phyloP scores from a whole-genome alignment of 495 filamentous ascomycete species.

The Aspergillus affinis region DNA sequence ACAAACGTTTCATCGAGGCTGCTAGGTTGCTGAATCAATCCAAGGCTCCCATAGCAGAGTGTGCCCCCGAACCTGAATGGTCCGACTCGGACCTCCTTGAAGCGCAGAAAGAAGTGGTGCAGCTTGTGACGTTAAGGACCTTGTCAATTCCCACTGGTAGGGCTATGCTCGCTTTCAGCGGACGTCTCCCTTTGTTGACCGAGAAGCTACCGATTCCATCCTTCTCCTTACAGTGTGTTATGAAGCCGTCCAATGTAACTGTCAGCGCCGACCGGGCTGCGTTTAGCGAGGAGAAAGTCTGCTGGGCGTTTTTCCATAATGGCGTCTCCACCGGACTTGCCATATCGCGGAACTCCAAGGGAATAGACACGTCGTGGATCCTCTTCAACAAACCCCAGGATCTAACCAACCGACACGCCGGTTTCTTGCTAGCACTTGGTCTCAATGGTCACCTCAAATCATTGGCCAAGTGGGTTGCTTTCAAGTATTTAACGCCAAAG shows the following conservation, averaged over 20 bases:
- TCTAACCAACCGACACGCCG: slow-evolving; percentile 88
- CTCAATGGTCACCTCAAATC: slow-evolving; percentile 91
- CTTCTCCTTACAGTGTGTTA: slow-evolving; percentile 83
- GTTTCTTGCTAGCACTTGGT: slow-evolving; percentile 88
- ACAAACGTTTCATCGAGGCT: slow-evolving; percentile 82
- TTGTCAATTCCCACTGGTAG: slow-evolving; percentile 83
- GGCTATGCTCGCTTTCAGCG: slow-evolving; percentile 79
- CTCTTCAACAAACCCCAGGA: slow-evolving; percentile 95
- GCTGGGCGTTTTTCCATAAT: slow-evolving; percentile 98
- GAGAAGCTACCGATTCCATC: slow-evolving; percentile 84
- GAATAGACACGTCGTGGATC: slow-evolving; percentile 98
- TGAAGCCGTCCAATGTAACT: slow-evolving; percentile 87
- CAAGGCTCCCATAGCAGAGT: slow-evolving; percentile 72
- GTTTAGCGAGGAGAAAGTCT: slow-evolving; percentile 92
- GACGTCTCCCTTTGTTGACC: slow-evolving; percentile 80
- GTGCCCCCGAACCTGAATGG: slow-evolving; percentile 73
- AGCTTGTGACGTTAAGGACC: slow-evolving; percentile 80
- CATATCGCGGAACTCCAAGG: slow-evolving; percentile 84
- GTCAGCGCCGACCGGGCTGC: slow-evolving; percentile 79
- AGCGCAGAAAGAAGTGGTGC: slow-evolving; percentile 85
- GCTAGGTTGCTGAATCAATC: slow-evolving; percentile 73
- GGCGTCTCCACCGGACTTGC: slow-evolving; percentile 87
- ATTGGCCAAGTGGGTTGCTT: slow-evolving; percentile 96
- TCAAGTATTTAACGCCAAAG: slow-evolving; percentile 97
- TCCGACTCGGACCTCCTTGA: slow-evolving; percentile 85